Conservation (phyloP, 1,284 basidiomycete species). For the Sphaerobolus stellatus region DNA sequence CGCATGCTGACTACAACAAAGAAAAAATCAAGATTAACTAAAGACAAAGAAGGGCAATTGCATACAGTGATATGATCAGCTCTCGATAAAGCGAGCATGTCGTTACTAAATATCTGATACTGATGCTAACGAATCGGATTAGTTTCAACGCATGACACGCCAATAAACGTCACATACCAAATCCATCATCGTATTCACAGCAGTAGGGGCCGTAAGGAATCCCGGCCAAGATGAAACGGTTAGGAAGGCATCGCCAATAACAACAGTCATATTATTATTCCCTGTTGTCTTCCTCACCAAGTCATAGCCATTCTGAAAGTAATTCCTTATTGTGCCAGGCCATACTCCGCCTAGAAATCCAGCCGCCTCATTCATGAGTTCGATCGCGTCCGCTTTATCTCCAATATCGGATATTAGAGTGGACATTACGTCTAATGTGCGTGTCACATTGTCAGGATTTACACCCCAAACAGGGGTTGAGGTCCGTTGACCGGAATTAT, state of each 20-base stretch:
- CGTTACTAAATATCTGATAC: constrained; percentile 76
- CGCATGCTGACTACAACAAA: constrained; percentile 46
- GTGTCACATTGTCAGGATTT: constrained; percentile 53
- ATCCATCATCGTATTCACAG: constrained; percentile 61
- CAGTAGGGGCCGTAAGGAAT: constrained; percentile 55
- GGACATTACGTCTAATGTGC: constrained; percentile 64
- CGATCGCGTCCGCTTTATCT: constrained; percentile 57
- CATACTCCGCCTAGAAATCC: constrained; percentile 48
- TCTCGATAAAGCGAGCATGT: constrained; percentile 53
- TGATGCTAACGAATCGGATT: constrained; percentile 49
- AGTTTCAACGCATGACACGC: constrained; percentile 7
- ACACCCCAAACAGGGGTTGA: constrained; percentile 62
- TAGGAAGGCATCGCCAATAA: constrained; percentile 75
- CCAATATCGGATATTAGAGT: constrained; percentile 57
- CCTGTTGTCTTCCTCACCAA: constrained; percentile 46
- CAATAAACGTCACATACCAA: constrained; percentile 42
- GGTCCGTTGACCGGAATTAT: constrained; percentile 81
- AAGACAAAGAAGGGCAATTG: background rate
- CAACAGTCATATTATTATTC: constrained; percentile 50
- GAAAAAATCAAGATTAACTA: no score
- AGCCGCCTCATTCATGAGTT: constrained; percentile 66
- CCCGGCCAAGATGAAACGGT: constrained; percentile 64
- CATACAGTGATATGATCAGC: constrained; percentile 58
- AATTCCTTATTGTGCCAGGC: constrained; percentile 44
- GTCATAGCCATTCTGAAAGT: constrained; percentile 57